phyloP scores from a whole-genome alignment of 169 alveolate species.

The Neospora caninum region DNA sequence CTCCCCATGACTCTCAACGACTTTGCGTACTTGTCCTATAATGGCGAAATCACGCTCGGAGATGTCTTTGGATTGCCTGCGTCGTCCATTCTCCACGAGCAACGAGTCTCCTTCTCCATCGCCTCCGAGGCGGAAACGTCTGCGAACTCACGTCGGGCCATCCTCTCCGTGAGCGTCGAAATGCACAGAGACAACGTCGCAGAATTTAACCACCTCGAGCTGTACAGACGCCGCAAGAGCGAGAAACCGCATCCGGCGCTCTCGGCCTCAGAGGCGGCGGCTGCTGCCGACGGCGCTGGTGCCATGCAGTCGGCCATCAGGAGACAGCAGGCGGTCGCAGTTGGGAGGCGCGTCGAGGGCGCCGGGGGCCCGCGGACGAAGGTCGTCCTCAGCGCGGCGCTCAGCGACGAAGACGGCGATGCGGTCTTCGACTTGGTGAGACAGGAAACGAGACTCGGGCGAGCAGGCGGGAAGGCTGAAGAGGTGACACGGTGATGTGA shows the following conservation, averaged over 20 bases:
- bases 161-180: slow-evolving; percentile 54
- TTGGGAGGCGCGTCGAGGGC: slow-evolving; percentile 54
- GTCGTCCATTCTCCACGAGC: slow-evolving; percentile 37
- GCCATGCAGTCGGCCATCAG: slow-evolving; percentile 18
- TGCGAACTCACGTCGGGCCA: slow-evolving; percentile 14
- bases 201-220: slow-evolving; percentile 58
- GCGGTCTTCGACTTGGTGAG: slow-evolving; percentile 44
- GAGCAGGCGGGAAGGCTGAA: neutral
- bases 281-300: slow-evolving; percentile 34
- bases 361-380: slow-evolving; percentile 62
- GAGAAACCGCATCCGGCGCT: slow-evolving; percentile 38
- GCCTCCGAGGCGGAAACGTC: slow-evolving; percentile 18
- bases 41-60: slow-evolving; percentile 37
- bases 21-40: slow-evolving; percentile 26
- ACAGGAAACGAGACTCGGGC: neutral
- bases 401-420: slow-evolving; percentile 46
- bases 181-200: slow-evolving; percentile 59
- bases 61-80: slow-evolving; percentile 67
- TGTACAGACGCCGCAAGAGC: neutral
- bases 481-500: too few species aligned
- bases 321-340: slow-evolving; percentile 25
- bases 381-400: slow-evolving; percentile 53
- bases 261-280: slow-evolving; percentile 23
- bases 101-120: slow-evolving; percentile 23
- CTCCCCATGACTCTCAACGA: slow-evolving; percentile 39